These are phyloP conservation scores for Saksenaea vasiformis DNA, from an alignment of 371 early-diverging fungal genomes.

Conservation along the genomic window DNA sequence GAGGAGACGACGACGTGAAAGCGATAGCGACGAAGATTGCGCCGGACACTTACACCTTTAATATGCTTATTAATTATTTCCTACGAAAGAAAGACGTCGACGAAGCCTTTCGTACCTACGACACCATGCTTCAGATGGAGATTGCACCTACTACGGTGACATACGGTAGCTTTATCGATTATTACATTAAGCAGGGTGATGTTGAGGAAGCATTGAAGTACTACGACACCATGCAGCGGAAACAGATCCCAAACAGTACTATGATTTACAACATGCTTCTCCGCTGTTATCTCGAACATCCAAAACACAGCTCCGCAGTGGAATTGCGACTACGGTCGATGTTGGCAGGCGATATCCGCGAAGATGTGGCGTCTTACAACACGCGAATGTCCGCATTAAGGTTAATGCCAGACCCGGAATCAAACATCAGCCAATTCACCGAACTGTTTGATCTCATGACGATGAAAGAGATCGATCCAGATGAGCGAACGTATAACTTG, in stretches of 20 bases:
- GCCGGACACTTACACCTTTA: constrained; percentile 30
- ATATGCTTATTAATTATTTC: constrained; percentile 26
- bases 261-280: constrained; percentile 29
- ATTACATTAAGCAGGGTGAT: constrained; percentile 22
- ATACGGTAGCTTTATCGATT: constrained; percentile 26
- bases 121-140: constrained; percentile 23
- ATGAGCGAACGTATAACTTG: constrained; percentile 40
- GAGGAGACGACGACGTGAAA: neutral
- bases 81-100: constrained; percentile 16
- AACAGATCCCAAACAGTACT: constrained; percentile 26
- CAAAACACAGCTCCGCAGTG: constrained; percentile 15
- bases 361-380: constrained; percentile 22
- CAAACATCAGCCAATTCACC: neutral
- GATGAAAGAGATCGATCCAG: neutral
- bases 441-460: neutral
- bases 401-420: neutral
- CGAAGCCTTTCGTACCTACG: constrained; percentile 30
- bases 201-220: constrained; percentile 25
- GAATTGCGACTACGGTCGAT: constrained; percentile 15
- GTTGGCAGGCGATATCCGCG: constrained; percentile 9
- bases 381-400: constrained; percentile 11
- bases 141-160: constrained; percentile 22
- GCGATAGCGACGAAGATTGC: constrained; percentile 3
- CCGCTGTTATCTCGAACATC: constrained; percentile 19
- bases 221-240: constrained; percentile 27